A percentile compares a stretch with the other conserved stretches of the same genome.
Conservation (phyloP, 805 yeast species). For the Nakazawaea sp. region DNA sequence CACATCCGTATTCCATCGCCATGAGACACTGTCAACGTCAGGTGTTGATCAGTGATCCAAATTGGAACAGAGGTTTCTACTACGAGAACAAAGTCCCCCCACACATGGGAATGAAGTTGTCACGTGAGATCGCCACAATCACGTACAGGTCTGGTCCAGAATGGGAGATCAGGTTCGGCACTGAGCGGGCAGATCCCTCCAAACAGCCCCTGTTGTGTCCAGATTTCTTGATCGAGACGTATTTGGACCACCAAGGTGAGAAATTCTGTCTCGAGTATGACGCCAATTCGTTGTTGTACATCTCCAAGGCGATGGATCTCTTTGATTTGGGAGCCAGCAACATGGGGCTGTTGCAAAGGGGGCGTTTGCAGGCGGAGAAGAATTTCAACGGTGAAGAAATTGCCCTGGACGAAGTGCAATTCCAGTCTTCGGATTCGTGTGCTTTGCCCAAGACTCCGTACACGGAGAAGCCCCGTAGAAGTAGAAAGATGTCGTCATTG, state of each 20-base stretch:
- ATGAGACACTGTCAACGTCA: constrained; percentile 91
- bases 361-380: constrained; percentile 31
- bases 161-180: constrained; percentile 91
- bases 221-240: constrained; percentile 87
- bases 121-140: constrained; percentile 90
- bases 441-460: constrained; percentile 46
- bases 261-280: constrained; percentile 89
- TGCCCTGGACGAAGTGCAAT: constrained; percentile 19
- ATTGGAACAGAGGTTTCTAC: constrained; percentile 89
- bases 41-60: constrained; percentile 89
- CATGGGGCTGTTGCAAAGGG: constrained; percentile 33
- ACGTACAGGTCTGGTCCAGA: constrained; percentile 95
- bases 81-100: constrained; percentile 75
- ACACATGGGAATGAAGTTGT: constrained; percentile 90
- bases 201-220: constrained; percentile 86
- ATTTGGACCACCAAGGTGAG: constrained; percentile 91
- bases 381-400: constrained; percentile 21
- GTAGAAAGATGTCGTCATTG: constrained; percentile 40
- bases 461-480: constrained; percentile 38
- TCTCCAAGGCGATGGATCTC: constrained; percentile 91
- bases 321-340: constrained; percentile 65
- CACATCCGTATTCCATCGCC: constrained; percentile 92
- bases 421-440: constrained; percentile 23
- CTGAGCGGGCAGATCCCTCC: constrained; percentile 76
- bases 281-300: constrained; percentile 80